Evolutionary conservation across 2,329 filamentous ascomycete species (phyloP).

Genomic region (Aureobasidium vineae): DNA sequence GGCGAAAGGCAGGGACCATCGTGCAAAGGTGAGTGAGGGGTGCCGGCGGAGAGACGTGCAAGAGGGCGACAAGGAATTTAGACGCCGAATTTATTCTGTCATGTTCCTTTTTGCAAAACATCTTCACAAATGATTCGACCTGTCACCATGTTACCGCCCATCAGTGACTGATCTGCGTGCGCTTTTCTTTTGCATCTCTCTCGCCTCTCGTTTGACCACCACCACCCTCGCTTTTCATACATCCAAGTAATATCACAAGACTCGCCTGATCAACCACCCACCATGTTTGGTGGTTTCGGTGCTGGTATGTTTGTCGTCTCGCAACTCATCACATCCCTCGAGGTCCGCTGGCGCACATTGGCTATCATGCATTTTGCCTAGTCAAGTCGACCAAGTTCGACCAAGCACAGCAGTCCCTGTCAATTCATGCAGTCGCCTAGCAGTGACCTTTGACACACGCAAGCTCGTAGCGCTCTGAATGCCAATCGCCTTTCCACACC

Average conservation of each 20-base stretch:
- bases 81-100: background rate
- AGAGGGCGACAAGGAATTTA: conserved; percentile 10
- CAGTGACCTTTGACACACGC: too few relatives aligned
- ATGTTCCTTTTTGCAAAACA: conserved; percentile 13
- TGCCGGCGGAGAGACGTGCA: background rate
- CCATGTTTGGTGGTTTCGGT: conserved; percentile 22
- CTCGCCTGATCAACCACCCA: background rate
- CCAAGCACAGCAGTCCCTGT: too few relatives aligned
- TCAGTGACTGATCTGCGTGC: conserved; percentile 15
- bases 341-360: background rate
- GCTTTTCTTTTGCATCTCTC: background rate
- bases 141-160: conserved; percentile 19
- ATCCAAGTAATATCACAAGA: background rate
- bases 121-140: background rate
- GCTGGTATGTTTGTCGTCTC: conserved; percentile 25
- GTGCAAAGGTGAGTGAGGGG: background rate
- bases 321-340: background rate
- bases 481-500: conserved; percentile 2
- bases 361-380: background rate
- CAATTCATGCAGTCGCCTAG: background rate
- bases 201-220: background rate
- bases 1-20: background rate
- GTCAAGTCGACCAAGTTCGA: too few relatives aligned
- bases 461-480: conserved; percentile 7
- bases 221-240: conserved; percentile 1